Conservation (phyloP, 441 rosid genomes). For the Bruguiera hainesii region DNA sequence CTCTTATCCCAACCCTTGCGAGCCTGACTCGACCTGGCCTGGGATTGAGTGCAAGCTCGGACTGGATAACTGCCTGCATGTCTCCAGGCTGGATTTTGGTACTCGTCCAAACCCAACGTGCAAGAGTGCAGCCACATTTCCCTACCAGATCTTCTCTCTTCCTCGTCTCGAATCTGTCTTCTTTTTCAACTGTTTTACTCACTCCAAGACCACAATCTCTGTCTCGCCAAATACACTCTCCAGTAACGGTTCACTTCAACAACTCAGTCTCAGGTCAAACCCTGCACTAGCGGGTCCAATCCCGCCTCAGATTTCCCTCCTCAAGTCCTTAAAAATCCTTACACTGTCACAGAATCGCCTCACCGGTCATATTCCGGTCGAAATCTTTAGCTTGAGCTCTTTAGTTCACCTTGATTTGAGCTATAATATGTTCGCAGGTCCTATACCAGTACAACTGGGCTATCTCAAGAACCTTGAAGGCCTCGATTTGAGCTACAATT, state of each 20-base stretch:
- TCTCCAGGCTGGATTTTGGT: slow-evolving; percentile 83
- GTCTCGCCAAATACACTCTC: slow-evolving; percentile 31
- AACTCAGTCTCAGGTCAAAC: slow-evolving; percentile 76
- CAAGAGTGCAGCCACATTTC: slow-evolving; percentile 57
- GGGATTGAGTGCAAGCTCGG: slow-evolving; percentile 76
- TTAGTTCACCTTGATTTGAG: slow-evolving; percentile 79
- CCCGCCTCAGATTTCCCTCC: slow-evolving; percentile 59
- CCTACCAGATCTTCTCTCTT: slow-evolving; percentile 51
- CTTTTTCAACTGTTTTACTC: slow-evolving; percentile 75
- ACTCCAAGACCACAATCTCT: slow-evolving; percentile 45
- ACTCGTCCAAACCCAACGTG: slow-evolving; percentile 67
- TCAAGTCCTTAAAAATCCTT: slow-evolving; percentile 62
- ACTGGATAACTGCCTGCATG: slow-evolving; percentile 52
- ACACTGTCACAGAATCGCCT: slow-evolving; percentile 76
- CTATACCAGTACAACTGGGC: slow-evolving; percentile 55
- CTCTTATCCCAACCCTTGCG: slow-evolving; percentile 70
- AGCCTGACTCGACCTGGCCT: slow-evolving; percentile 64
- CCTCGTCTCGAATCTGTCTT: slow-evolving; percentile 67
- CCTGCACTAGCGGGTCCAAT: slow-evolving; percentile 72
- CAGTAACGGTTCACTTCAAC: slow-evolving; percentile 64
- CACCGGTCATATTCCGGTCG: slow-evolving; percentile 51
- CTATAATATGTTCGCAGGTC: slow-evolving; percentile 63
- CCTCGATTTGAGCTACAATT: slow-evolving; percentile 82
- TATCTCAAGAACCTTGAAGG: slow-evolving; percentile 55
- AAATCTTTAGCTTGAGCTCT: slow-evolving; percentile 37